Evolutionary conservation across 257 asterid genomes (phyloP).

Genomic region (Gentiana dahurica): DNA sequence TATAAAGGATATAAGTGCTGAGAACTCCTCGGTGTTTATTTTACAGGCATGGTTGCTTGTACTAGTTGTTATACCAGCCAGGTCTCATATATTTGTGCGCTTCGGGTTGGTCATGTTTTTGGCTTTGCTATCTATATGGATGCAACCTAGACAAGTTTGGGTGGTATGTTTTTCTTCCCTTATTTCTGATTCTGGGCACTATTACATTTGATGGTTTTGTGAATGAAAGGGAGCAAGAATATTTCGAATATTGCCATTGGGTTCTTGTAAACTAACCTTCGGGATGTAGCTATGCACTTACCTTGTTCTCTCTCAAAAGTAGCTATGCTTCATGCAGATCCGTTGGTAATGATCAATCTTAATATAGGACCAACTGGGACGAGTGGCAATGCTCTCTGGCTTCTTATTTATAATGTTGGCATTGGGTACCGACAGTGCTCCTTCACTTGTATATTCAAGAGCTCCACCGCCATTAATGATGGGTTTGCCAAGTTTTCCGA

Average conservation of each 20-base stretch:
- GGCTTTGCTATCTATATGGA: conserved; percentile 47
- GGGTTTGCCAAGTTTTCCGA: conserved; percentile 48
- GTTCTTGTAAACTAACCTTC: neutral
- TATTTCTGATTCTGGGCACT: neutral
- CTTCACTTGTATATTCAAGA: conserved; percentile 74
- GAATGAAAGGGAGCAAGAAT: neutral
- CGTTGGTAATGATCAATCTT: conserved; percentile 33
- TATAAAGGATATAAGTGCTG: neutral
- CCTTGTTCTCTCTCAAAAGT: conserved; percentile 11
- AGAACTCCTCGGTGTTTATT: conserved; percentile 11
- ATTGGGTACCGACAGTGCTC: conserved; percentile 76
- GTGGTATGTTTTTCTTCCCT: conserved; percentile 39
- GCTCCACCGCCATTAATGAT: conserved; percentile 65
- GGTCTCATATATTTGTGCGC: conserved; percentile 45
- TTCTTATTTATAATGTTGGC: conserved; percentile 77
- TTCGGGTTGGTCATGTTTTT: conserved; percentile 56
- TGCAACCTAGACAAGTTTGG: conserved; percentile 89
- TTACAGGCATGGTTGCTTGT: conserved; percentile 86
- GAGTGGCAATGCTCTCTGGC: conserved; percentile 72
- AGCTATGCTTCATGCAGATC: conserved; percentile 34
- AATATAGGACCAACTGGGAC: conserved; percentile 93
- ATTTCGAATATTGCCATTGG: no score
- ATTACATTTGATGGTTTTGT: neutral
- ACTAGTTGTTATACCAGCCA: conserved; percentile 83
- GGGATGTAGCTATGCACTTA: neutral